Base-by-base conservation (phyloP, 2,329 filamentous ascomycete genomes). In the Didymella glomerata region DNA sequence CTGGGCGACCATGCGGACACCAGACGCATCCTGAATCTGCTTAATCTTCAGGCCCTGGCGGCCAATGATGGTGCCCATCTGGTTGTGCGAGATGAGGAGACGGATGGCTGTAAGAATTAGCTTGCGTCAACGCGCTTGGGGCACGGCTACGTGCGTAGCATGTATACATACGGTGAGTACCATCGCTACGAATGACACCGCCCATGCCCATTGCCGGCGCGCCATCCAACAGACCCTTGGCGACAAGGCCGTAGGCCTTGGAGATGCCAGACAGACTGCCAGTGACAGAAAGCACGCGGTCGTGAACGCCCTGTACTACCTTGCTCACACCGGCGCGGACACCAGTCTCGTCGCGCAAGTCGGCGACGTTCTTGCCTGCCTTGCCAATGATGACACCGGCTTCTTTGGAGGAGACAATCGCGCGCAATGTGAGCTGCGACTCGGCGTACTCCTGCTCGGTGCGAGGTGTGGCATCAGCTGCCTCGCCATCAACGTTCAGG, bases 11-110 rank as follows among this genome's bases (percentile, higher is more conserved):
- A 99, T 99, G 76, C 95, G 93, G 59, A 98, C 95, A 66, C 93
- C 93, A 5, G 95, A 98, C 28, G 88, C 89, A 78, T 99, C 95
- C 78, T 99, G 95, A 69, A 99, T 99, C 78, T 97, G 92, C 86
- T 99, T 99, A 85, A 99, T 99, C 85, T 98, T 99, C 68, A 97
- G 85, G 60, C 95, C 95, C 78, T 96, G 91, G 67, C 93, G 89
- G 72, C 95, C 95, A 76, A 99, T 99, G 81, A 99, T 97, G 72
- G 95, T 99, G 63, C 95, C 95, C 95, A 99, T 99, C 81, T 99
- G 95, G 79, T 98, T 98, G 83, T 99, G 94, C 32, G 95, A 99
- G 79, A 99, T 98, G 77, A 99, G 89, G 30, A 99, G 89, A 76
- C 97, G 97, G 78, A 99, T 91, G 62, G 95, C 95, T 99, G 56